Evolutionary conservation across 768 basidiomycete species (phyloP).

Genomic region (Suillus subalutaceus): DNA sequence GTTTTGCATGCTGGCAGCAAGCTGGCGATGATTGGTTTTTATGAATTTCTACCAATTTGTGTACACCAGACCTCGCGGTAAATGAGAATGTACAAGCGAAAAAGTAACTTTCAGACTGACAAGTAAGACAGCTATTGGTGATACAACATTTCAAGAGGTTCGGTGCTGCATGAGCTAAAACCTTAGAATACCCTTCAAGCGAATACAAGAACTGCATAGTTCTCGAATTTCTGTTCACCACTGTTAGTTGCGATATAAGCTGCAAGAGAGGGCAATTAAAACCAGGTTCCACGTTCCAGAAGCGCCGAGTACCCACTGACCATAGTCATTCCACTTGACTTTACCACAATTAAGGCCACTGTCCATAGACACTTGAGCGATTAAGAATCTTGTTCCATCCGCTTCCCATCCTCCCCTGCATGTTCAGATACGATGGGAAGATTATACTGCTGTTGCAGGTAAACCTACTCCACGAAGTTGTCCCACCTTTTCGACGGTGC

Average conservation of each 20-base stretch:
- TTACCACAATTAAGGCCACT: not conserved
- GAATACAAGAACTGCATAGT: constrained; percentile 2
- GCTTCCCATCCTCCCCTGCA: constrained; percentile 5
- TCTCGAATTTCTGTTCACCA: not conserved
- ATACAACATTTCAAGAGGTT: too few relatives aligned
- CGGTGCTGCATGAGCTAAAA: not conserved
- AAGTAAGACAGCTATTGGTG: too few relatives aligned
- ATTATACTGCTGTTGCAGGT: not conserved
- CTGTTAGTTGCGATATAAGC: not conserved
- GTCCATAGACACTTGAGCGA: not conserved
- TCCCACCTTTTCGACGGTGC: not conserved
- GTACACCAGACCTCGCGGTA: too few relatives aligned
- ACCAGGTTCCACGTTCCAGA: not conserved
- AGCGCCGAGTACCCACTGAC: not conserved
- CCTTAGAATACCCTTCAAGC: not conserved
- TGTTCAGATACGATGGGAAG: not conserved
- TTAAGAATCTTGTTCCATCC: not conserved
- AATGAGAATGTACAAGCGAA: too few relatives aligned
- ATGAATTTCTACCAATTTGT: too few relatives aligned
- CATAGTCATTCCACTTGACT: constrained; percentile 6
- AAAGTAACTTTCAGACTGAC: too few relatives aligned
- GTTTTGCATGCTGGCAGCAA: too few relatives aligned
- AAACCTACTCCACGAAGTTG: not conserved
- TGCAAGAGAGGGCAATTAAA: not conserved
- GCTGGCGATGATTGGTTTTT: too few relatives aligned